phyloP scores from a whole-genome alignment of 768 basidiomycete genomes.

The Butyriboletus loyo region DNA sequence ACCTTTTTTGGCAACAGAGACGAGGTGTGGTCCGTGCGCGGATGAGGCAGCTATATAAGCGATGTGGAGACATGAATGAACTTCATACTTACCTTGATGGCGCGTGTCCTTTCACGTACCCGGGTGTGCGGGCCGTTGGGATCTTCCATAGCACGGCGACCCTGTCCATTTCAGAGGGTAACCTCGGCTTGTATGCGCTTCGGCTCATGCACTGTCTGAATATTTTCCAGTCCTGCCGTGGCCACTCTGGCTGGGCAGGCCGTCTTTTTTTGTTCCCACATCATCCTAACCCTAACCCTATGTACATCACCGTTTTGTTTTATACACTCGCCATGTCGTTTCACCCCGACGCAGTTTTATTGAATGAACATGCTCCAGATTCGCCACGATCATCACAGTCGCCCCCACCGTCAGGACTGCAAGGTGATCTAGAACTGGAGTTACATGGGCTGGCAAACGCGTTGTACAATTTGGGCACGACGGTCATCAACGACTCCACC shows the following conservation, averaged over 20 bases:
- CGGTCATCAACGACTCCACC: slow-evolving; percentile 78
- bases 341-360: not conserved
- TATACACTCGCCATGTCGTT: slow-evolving; percentile 10
- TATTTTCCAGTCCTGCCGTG: slow-evolving; percentile 70
- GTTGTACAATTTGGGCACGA: slow-evolving; percentile 78
- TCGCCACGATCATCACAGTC: slow-evolving; percentile 75
- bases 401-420: slow-evolving; percentile 61
- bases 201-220: slow-evolving; percentile 74
- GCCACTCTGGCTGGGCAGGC: slow-evolving; percentile 45
- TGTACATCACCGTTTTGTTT: slow-evolving; percentile 3
- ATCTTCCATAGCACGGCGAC: slow-evolving; percentile 53
- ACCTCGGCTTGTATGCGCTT: slow-evolving; percentile 49
- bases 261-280: slow-evolving; percentile 15
- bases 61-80: accelerated
- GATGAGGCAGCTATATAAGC: slow-evolving; percentile 5
- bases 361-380: slow-evolving; percentile 26
- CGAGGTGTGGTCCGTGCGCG: slow-evolving; percentile 17
- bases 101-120: slow-evolving; percentile 50
- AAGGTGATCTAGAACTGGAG: slow-evolving; percentile 76
- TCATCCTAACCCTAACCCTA: slow-evolving; percentile 33
- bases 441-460: slow-evolving; percentile 73
- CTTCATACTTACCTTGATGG: slow-evolving; percentile 67
- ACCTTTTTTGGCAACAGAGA: slow-evolving; percentile 6
- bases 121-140: slow-evolving; percentile 54
- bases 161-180: slow-evolving; percentile 43